Evolutionary conservation across 1,284 basidiomycete genomes (phyloP), one percentile per base, ranked within the genome.

Genomic region (Testicularia cyperi): DNA sequence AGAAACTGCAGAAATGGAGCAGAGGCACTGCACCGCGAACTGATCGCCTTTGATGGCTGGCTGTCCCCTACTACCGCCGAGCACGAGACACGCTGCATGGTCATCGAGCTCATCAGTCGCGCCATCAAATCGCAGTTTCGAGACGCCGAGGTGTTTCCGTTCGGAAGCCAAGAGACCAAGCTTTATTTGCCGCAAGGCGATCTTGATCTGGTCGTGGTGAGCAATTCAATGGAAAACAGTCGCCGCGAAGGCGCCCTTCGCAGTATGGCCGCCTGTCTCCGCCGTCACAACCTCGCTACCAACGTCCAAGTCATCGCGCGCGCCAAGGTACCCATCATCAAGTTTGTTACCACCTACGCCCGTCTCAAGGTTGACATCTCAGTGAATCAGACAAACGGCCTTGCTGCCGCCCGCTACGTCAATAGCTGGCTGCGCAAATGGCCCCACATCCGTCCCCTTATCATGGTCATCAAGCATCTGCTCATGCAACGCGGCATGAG

Each of bases 121-220:
- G 84, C 85, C 4, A 82, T 97, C 35, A 80, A 78, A 13, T 75
- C 78, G 16, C 77, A 80, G 19, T 96, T 89, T 80, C 83, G 85
- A 0, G 90, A 94, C 65, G 90, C 92, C 8, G 78, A 83, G 28
- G 86, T 97, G 5, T 78, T 84, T 43, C 87, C 92, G 0, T 99
- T 98, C 77, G 94, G 94, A 14, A 91, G 88, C 68, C 95, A 88
- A 75, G 87, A 88, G 72, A 99, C 94, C 9, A 90, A 91, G 71
- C 80, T 98, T 20, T 99, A 99, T 77, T 82, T 98, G 12, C 94
- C 94, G 2, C 81, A 84, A 55, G 94, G 82, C 21, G 82, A 84
- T 65, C 82, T 84, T 55, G 82, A 84, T 60, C 76, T 84, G 15
- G 82, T 84, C 23, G 79, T 83, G 7, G 67, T 80, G 8, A 79